phyloP scores from a whole-genome alignment of 1,284 basidiomycete species.

The Phylloporus gajari region DNA sequence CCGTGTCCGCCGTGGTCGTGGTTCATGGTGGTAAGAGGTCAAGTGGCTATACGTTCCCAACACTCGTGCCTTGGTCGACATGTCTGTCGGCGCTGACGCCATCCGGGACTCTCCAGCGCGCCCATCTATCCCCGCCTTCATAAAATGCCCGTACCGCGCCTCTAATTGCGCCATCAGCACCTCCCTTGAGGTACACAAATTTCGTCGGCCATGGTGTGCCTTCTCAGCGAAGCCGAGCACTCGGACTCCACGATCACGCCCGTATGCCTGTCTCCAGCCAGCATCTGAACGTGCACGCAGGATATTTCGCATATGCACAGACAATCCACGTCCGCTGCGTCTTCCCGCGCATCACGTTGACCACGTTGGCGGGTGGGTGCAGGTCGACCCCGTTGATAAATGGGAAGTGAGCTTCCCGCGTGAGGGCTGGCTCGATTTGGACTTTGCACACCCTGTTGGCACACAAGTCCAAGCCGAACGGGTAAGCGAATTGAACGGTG shows the following conservation, averaged over 20 bases:
- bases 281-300: slow-evolving; percentile 58
- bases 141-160: slow-evolving; percentile 83
- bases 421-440: slow-evolving; percentile 82
- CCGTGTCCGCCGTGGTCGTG: slow-evolving; percentile 62
- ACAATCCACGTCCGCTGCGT: slow-evolving; percentile 87
- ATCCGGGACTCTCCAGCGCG: too few species aligned
- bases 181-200: too few species aligned
- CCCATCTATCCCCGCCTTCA: slow-evolving; percentile 77
- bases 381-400: slow-evolving; percentile 93
- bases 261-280: too few species aligned
- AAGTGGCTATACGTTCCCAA: too few species aligned
- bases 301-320: slow-evolving; percentile 71
- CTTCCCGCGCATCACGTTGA: slow-evolving; percentile 87
- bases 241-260: slow-evolving; percentile 85
- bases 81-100: too few species aligned
- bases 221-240: slow-evolving; percentile 90
- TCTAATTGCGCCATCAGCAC: slow-evolving; percentile 74
- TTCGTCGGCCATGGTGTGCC: slow-evolving; percentile 79
- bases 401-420: slow-evolving; percentile 68
- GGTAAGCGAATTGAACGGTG: slow-evolving; percentile 21
- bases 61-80: too few species aligned
- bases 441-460: slow-evolving; percentile 93
- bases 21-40: slow-evolving; percentile 26
- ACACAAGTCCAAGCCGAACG: not conserved
- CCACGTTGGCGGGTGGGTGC: slow-evolving; percentile 84